Evolutionary conservation across 306 rosid species (phyloP), one percentile per base, ranked within the genome.

Genomic region (Vicia villosa): DNA sequence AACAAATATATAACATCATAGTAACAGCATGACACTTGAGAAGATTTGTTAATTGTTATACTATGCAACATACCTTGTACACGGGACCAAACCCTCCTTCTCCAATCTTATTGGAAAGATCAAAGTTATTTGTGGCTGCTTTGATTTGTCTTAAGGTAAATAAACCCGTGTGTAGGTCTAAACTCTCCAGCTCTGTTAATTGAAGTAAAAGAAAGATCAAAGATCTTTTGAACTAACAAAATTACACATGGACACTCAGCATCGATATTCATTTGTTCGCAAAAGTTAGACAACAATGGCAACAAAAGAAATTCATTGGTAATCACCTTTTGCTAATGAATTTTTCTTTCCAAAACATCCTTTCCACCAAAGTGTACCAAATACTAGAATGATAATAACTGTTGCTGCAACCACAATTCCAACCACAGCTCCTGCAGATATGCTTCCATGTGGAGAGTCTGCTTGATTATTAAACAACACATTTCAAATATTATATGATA

Each of bases 51-150:
- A 32, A 6, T 34, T 32, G 43, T 4, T n/a, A 32, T 10, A 6
- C 3, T 26, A 41, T 22, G 8, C 16, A 14, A 40, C 2, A 30
- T 81, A 85, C 90, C 93, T 85, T 87, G 32, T 63, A 85, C 7
- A 87, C 88, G 1, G 82, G 79, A 50, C 93, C 89, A 75, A 87
- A 87, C 6, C 85, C 90, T 56, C 93, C 88, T 71, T 85, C 93
- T 7, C 88, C 90, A 38, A 87, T 83, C 77, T 85, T 87, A 47
- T 81, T 80, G 20, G 61, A 22, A 55, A 24, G 10, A 55, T 81
- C 80, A 57, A 87, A 87, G 74, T 87, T 81, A 16, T 68, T 56
- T 22, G 90, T 85, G 52, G 93, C 90, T 22, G 50, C 82, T 77
- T 83, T 81, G 14, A 87, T 77, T 71, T 83, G 86, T 45, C 81